These are phyloP conservation scores for Tetrahymena malaccensis DNA, from an alignment of 73 alveolate species.

Conservation along the genomic window DNA sequence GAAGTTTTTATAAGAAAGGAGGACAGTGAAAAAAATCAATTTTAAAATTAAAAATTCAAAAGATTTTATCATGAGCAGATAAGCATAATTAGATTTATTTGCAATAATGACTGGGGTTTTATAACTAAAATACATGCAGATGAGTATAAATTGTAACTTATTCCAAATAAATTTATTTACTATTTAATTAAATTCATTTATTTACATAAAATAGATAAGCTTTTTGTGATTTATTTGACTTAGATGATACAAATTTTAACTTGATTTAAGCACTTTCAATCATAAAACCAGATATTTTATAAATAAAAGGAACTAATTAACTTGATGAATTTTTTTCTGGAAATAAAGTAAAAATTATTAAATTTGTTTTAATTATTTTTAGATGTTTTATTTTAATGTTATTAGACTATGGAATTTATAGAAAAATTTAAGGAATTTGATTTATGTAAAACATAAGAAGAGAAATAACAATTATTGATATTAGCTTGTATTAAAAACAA, in stretches of 20 bases:
- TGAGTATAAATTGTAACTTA: neutral
- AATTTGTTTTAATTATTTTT: too few species aligned
- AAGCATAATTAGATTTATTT: neutral
- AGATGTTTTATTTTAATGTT: neutral
- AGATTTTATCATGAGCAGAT: neutral
- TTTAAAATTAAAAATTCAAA: too few species aligned
- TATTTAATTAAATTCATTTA: too few species aligned
- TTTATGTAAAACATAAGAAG: neutral
- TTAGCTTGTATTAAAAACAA: neutral
- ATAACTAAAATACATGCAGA: neutral
- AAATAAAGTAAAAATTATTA: neutral
- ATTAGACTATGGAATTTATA: neutral
- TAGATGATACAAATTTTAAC: neutral
- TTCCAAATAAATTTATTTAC: neutral
- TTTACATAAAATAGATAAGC: neutral
- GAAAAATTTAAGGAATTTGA: neutral
- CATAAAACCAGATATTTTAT: neutral
- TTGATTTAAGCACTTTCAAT: neutral
- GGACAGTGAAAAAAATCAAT: neutral
- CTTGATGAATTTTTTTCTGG: neutral
- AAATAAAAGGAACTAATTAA: neutral
- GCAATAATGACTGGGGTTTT: neutral
- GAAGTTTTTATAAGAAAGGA: too few species aligned
- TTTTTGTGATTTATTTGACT: neutral
- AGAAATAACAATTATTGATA: neutral